Base-by-base conservation (phyloP, 1,284 basidiomycete species). In the Cryptococcus neoformans region DNA sequence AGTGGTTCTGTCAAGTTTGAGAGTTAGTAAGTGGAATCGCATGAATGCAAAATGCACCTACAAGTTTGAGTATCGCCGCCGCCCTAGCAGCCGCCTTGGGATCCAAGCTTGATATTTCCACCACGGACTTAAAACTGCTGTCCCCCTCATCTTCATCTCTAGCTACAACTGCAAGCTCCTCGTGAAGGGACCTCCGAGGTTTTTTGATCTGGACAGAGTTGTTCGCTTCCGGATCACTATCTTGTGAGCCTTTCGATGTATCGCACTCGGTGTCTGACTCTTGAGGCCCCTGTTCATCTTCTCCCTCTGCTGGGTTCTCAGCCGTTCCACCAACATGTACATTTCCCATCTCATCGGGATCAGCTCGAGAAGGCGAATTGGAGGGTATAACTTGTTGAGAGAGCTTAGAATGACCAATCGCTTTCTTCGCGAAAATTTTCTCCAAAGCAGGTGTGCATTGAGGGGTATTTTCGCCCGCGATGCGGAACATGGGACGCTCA, bases 61-160 rank as follows among this genome's bases (percentile, higher is more conserved):
- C 89, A 79, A 89, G 83, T 75, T 89, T 90, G 60, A 94, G 79
- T 60, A 94, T 92, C 0, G 91, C 92, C 17, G 89, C 90, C n/a
- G 90, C 91, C 49, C 89, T 80, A 6, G 91, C 91, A 48, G 91
- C 92, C 10, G 88, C 89, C 57, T 82, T 81, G 0, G 91, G 89
- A 72, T 93, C 88, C 11, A 84, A 82, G 55, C 88, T 90, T 1
- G 86, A 86, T 60, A 94, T 88, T 76, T 90, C 87, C 61, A 94
- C 79, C 8, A 85, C 77, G 7, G 78, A 74, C 16, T 59, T 63
- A 46, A 59, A 58, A 51, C 61, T 62, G 9, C 65, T 66, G 44
- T 74, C 66, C 12, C 58, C 63, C 14, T 60, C 64, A 17, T 63
- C 64, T 1, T 49, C 56, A 35, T 51, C 53, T 3, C 47, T 51